phyloP scores from a whole-genome alignment of 2,329 filamentous ascomycete genomes.

The Diaporthe amygdali region DNA sequence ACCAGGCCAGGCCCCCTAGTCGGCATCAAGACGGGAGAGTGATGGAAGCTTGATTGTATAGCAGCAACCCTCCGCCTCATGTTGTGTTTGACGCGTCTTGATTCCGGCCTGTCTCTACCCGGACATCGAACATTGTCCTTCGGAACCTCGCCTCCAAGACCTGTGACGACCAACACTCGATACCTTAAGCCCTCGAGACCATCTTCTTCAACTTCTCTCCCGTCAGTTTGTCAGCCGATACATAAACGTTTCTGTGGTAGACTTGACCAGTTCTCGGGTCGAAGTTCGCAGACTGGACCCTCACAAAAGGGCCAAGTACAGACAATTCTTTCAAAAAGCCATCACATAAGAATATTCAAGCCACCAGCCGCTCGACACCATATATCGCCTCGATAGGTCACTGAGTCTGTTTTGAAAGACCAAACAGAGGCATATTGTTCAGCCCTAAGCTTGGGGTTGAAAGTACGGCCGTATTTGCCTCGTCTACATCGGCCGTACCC shows the following conservation, averaged over 20 bases:
- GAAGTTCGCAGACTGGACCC: background rate
- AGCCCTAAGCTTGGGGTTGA: background rate
- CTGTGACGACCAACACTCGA: background rate
- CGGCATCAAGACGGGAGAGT: background rate
- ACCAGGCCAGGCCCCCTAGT: background rate
- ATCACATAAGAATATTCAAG: background rate
- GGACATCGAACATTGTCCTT: background rate
- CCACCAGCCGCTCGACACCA: background rate
- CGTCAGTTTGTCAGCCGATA: background rate
- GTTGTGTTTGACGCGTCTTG: background rate
- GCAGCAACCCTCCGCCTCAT: background rate
- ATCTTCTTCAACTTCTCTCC: background rate
- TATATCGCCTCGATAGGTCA: background rate
- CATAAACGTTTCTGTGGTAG: background rate
- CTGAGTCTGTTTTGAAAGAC: background rate
- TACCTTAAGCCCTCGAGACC: background rate
- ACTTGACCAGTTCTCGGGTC: background rate
- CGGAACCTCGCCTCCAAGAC: background rate
- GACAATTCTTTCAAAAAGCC: background rate
- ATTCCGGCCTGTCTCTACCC: background rate
- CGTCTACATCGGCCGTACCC: background rate
- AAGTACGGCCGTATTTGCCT: conserved; percentile 6
- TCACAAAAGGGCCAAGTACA: background rate
- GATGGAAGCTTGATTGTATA: background rate
- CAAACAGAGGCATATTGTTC: background rate